Percentiles rank a stretch among this genome's conserved stretches.
Conservation (phyloP, 2,329 filamentous ascomycete species). For the Aspergillus alliaceus region DNA sequence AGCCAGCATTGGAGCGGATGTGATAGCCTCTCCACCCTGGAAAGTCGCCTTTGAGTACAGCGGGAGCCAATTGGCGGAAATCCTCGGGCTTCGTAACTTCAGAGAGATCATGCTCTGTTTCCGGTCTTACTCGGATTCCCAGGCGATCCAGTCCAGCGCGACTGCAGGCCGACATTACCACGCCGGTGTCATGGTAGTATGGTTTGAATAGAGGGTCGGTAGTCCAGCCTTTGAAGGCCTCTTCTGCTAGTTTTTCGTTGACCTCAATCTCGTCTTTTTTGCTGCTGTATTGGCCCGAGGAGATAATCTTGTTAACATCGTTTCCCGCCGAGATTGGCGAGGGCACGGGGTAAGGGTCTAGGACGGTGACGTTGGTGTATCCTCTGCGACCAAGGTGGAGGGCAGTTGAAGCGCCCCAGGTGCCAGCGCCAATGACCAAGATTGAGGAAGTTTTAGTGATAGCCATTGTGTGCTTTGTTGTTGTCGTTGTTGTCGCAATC, state of each 20-base stretch:
- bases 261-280: slow-evolving; percentile 30
- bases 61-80: slow-evolving; percentile 51
- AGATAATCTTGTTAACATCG: slow-evolving; percentile 51
- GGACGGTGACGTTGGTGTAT: slow-evolving; percentile 50
- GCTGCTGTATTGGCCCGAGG: slow-evolving; percentile 28
- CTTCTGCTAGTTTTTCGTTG: slow-evolving; percentile 28
- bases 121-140: slow-evolving; percentile 31
- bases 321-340: slow-evolving; percentile 50
- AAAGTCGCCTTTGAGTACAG: slow-evolving; percentile 47
- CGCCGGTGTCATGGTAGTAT: slow-evolving; percentile 48
- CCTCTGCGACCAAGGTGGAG: slow-evolving; percentile 46
- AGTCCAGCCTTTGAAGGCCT: slow-evolving; percentile 43
- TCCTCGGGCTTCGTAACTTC: slow-evolving; percentile 43
- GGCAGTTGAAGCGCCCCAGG: slow-evolving; percentile 50
- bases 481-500: too few species aligned
- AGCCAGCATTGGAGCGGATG: slow-evolving; percentile 48
- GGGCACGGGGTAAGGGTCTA: slow-evolving; percentile 49
- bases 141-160: slow-evolving; percentile 37
- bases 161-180: slow-evolving; percentile 45
- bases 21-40: slow-evolving; percentile 46
- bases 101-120: slow-evolving; percentile 29
- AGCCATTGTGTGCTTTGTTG: slow-evolving; percentile 2
- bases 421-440: slow-evolving; percentile 51
- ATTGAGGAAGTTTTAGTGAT: slow-evolving; percentile 27
- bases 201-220: slow-evolving; percentile 46